These are phyloP conservation scores for Haematococcus sp. DNA, from an alignment of 139 green algal species.

Conservation along the genomic window DNA sequence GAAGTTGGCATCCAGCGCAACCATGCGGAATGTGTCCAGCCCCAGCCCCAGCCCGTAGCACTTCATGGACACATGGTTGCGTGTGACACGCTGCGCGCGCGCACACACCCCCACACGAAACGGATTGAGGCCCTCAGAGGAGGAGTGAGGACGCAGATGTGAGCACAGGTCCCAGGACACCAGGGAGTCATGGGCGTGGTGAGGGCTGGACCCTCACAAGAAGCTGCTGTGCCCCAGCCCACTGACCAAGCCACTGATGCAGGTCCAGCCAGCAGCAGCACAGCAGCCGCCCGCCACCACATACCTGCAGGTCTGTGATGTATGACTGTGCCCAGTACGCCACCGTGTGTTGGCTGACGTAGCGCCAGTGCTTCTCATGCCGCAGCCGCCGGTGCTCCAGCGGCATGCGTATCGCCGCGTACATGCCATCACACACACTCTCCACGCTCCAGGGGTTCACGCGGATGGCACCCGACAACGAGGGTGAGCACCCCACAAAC, in stretches of 20 bases:
- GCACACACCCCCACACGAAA: no score
- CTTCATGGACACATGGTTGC: constrained; percentile 80
- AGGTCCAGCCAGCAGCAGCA: no score
- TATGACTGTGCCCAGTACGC: constrained; percentile 89
- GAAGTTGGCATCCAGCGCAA: constrained; percentile 94
- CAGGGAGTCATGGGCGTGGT: constrained; percentile 3
- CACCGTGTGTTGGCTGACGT: constrained; percentile 92
- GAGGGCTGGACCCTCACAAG: neutral
- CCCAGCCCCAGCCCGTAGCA: constrained; percentile 97
- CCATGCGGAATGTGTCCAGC: constrained; percentile 94
- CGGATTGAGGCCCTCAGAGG: no score
- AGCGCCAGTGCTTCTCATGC: constrained; percentile 98
- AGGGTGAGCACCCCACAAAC: constrained; percentile 98
- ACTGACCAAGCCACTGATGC: no score
- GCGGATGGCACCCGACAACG: constrained; percentile 88
- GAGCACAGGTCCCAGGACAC: neutral
- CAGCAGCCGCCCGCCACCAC: neutral
- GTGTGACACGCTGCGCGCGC: constrained; percentile 44
- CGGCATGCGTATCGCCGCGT: constrained; percentile 69
- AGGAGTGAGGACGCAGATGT: no score
- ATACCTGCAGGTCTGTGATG: constrained; percentile 67
- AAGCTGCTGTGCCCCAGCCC: neutral
- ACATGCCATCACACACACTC: constrained; percentile 87
- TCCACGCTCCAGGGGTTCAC: constrained; percentile 97
- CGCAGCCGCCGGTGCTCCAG: constrained; percentile 69